These are phyloP conservation scores for Ophiostoma pallidulum DNA, from an alignment of 2,329 filamentous ascomycete species.

Conservation along the genomic window DNA sequence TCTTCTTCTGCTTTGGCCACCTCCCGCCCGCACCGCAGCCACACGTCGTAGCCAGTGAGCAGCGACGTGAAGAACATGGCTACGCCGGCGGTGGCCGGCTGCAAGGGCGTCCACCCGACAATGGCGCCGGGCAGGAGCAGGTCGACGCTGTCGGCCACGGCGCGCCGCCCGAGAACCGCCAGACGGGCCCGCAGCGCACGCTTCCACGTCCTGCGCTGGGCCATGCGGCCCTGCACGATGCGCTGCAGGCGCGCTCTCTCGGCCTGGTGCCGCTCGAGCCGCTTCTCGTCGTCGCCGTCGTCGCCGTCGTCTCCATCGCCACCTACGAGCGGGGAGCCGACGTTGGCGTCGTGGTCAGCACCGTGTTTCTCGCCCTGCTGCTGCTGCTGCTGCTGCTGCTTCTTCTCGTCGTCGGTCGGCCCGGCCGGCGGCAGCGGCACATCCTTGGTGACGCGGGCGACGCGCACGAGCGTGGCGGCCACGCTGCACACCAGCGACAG, in stretches of 20 bases:
- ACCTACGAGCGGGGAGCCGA: no score
- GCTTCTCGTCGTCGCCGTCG: conserved; percentile 9
- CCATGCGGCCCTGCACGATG: conserved; percentile 26
- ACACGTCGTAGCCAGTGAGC: conserved; percentile 51
- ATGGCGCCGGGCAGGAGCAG: conserved; percentile 50
- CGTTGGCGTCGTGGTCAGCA: conserved; percentile 15
- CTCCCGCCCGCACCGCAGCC: conserved; percentile 33
- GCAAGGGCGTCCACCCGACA: conserved; percentile 50
- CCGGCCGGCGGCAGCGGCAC: conserved; percentile 28
- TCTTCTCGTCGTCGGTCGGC: conserved; percentile 18
- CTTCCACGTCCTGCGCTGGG: conserved; percentile 22
- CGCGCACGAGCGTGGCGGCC: conserved; percentile 31
- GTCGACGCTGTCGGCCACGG: conserved; percentile 52
- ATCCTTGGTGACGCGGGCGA: conserved; percentile 29
- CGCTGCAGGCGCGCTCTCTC: conserved; percentile 29
- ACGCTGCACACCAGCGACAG: conserved; percentile 47
- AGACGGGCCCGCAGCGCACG: conserved; percentile 18
- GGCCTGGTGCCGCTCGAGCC: conserved; percentile 17
- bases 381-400: conserved; percentile 4
- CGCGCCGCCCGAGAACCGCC: conserved; percentile 32
- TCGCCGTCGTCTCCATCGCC: conserved; percentile 23
- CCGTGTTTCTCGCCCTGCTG: conserved; percentile 23
- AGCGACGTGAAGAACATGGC: conserved; percentile 54
- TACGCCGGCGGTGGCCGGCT: conserved; percentile 43
- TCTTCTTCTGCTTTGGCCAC: not conserved